phyloP scores from a whole-genome alignment of 116 monocot species.

The Cymodocea nodosa region DNA sequence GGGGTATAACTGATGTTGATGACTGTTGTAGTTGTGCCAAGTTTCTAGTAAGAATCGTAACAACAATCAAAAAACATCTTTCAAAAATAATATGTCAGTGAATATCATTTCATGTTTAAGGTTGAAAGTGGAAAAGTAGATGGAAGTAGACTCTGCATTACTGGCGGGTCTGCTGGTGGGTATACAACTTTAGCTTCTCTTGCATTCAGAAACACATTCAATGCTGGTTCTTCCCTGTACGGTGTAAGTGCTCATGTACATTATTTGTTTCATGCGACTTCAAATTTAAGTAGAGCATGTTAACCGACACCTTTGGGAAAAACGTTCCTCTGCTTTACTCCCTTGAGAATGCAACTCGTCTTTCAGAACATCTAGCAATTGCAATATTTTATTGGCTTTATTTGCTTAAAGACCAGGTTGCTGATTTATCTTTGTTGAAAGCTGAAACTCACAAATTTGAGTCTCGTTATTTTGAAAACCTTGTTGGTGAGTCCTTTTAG shows the following conservation, averaged over 20 bases:
- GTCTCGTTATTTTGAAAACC: constrained; percentile 70
- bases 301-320: neutral
- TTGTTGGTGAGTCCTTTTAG: constrained; percentile 54
- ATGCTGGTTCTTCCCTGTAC: constrained; percentile 78
- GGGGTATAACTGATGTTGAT: constrained; percentile 96
- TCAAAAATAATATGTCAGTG: neutral
- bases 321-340: neutral
- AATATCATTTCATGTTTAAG: constrained; percentile 22
- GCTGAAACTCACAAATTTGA: constrained; percentile 92
- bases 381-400: neutral
- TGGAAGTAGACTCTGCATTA: constrained; percentile 68
- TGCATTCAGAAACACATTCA: constrained; percentile 83
- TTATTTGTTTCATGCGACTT: neutral
- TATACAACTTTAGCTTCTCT: constrained; percentile 92
- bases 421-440: constrained; percentile 62
- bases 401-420: constrained; percentile 36
- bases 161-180: constrained; percentile 87
- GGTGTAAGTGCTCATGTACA: constrained; percentile 58
- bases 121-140: constrained; percentile 68
- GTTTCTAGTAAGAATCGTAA: constrained; percentile 38
- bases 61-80: too few relatives aligned
- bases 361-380: neutral
- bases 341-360: neutral
- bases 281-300: neutral
- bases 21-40: constrained; percentile 91